A percentile compares a stretch with the other conserved stretches of the same genome.
Evolutionary conservation across 1,139 yeast genomes (phyloP).

Genomic region (Insectozyma bohioensis): DNA sequence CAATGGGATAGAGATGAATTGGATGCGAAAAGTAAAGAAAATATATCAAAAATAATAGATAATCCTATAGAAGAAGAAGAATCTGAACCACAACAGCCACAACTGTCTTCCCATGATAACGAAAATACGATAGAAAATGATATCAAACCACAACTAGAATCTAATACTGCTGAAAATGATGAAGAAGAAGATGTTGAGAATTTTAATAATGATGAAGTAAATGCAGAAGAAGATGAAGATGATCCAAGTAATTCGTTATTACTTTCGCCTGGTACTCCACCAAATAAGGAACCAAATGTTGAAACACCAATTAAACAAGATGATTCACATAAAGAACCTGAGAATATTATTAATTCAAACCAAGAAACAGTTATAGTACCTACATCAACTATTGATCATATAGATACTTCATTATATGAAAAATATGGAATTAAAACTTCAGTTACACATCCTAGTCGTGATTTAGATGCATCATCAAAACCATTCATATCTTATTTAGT

Average conservation of each 20-base stretch:
- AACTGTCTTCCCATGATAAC: neutral
- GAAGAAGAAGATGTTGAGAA: neutral
- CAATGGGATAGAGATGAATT: slow-evolving; percentile 56
- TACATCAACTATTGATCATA: slow-evolving; percentile 4
- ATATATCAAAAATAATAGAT: neutral
- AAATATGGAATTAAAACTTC: slow-evolving; percentile 34
- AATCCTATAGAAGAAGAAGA: slow-evolving; percentile 9
- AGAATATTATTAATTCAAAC: neutral
- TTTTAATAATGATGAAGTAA: slow-evolving; percentile 7
- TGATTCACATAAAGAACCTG: neutral
- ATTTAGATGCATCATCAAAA: slow-evolving; percentile 70
- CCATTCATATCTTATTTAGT: slow-evolving; percentile 81
- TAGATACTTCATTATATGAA: slow-evolving; percentile 18
- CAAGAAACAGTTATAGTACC: neutral
- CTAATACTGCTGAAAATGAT: neutral
- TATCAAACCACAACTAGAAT: slow-evolving; percentile 4
- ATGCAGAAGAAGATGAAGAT: slow-evolving; percentile 5
- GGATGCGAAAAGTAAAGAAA: slow-evolving; percentile 11
- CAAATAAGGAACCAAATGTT: neutral
- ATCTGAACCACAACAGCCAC: too few relatives aligned
- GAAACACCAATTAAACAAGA: neutral
- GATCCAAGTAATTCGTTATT: slow-evolving; percentile 18
- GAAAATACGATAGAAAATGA: too few relatives aligned
- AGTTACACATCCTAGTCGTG: slow-evolving; percentile 77
- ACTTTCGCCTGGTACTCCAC: slow-evolving; percentile 7